Percentiles rank a stretch among this genome's conserved stretches.
Evolutionary conservation across 2,329 filamentous ascomycete species (phyloP).

Genomic region (Monosporascus sp.): DNA sequence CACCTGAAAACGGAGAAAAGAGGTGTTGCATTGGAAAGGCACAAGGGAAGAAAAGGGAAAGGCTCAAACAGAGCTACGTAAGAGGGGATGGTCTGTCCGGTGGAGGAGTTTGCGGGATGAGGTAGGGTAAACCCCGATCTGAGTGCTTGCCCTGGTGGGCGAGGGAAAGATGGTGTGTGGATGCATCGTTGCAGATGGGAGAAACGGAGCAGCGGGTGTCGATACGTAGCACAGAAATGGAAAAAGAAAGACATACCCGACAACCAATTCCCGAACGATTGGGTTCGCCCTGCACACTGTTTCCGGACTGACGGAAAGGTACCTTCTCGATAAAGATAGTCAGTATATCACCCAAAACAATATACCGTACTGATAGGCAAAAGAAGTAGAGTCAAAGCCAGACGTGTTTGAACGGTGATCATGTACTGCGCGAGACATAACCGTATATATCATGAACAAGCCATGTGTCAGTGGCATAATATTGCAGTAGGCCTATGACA

Average conservation of each 20-base stretch:
- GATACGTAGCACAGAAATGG: conserved; percentile 14
- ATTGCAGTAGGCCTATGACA: conserved; percentile 15
- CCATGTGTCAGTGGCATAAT: conserved; percentile 7
- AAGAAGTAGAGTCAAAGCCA: background rate
- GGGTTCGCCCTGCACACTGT: conserved; percentile 23
- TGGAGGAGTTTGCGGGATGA: conserved; percentile 27
- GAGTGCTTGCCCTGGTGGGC: conserved; percentile 22
- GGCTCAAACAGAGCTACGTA: conserved; percentile 26
- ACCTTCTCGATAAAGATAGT: conserved; percentile 10
- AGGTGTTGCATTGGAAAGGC: conserved; percentile 28
- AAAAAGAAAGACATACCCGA: conserved; percentile 23
- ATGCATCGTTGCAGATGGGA: conserved; percentile 31
- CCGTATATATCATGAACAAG: conserved; percentile 10
- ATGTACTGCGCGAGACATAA: background rate
- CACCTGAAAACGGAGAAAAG: conserved; percentile 14
- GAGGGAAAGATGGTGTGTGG: conserved; percentile 23
- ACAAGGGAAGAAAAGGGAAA: conserved; percentile 26
- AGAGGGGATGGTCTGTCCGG: conserved; percentile 24
- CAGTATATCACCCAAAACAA: conserved; percentile 1
- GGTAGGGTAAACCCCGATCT: conserved; percentile 26
- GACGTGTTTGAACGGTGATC: background rate
- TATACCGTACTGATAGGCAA: background rate
- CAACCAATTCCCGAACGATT: conserved; percentile 26
- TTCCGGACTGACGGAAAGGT: conserved; percentile 23
- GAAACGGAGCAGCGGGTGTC: conserved; percentile 15